Evolutionary conservation across 2,329 filamentous ascomycete genomes (phyloP), one percentile per base, ranked within the genome.

Genomic region (Cordyceps farinosa): DNA sequence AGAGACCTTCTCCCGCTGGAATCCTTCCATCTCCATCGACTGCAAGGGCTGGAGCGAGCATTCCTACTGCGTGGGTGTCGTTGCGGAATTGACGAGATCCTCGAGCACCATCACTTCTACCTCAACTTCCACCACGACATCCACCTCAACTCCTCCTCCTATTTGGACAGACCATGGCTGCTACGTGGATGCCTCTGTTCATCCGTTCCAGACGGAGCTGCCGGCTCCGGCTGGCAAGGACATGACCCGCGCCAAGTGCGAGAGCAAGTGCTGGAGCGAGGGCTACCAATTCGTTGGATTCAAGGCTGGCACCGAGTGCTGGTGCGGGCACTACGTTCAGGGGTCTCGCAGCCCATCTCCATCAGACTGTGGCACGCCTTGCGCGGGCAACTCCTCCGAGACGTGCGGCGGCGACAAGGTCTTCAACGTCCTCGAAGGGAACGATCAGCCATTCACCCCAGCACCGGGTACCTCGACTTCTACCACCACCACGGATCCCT

Each of bases 241-340:
- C 29, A 5, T 61, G 15, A 61, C 58, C 6, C 58, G 58, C 48
- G 5, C 8, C 29, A 44, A 53, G 38, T 61, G 58, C 3, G 30
- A 61, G 48, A n/a, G 30, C 13, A 3, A 17, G 7, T 61, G 58
- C 58, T 61, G 58, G 58, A 27, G 1, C 2, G 58, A 9, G 4
- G 58, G 58, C n/a, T 54, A 61, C 29, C 10, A 36, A n/a, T 61
- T 17, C 27, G 58, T 47, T 50, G 58, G 58, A 11, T 53, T 45
- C n/a, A 61, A 61, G 29, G 48, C 58, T 4, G 50, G 58, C n/a
- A 45, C 38, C 11, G 50, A 61, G n/a, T 61, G 58, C 38, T 61
- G 58, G 58, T 61, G 58, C 38, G 58, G 58, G 1, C 15, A 54
- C 2, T 61, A 54, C 34, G 50, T 61, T 0, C 5, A 54, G 2